Base-by-base conservation (phyloP, 2,329 filamentous ascomycete species). In the Tolypocladium inflatum region DNA sequence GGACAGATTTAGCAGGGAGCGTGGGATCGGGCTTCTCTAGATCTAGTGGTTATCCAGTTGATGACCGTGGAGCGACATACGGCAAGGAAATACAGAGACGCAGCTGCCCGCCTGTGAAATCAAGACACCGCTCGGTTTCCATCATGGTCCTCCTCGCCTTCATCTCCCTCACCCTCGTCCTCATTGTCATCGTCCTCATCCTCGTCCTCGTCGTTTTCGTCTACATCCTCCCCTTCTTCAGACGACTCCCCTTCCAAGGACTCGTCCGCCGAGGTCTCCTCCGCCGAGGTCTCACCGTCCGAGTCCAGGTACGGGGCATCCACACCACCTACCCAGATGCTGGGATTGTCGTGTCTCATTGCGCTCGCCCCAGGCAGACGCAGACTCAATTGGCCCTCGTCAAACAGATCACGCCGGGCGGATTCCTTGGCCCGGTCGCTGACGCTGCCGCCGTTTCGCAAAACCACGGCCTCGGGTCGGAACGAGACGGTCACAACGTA, bases 401-500 rank as follows among this genome's bases (percentile, higher is more conserved):
- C 21, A 23, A 45, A 45, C 4, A 15, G 7, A 23, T 45, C 21
- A 26, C 42, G 21, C 42, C 23, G 42, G 42, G 42, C 42, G 21
- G 23, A 45, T 7, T 54, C 37, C 23, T 38, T 51, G 17, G 61
- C 64, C 0, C 2, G 11, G 1, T 63, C 55, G 33, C 59, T 62
- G 4, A 68, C 51, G 0, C 48, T 58, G 0, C 64, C 67, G 1
- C 65, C 63, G 9, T 48, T 61, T 23, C 59, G 57, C 48, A 63
- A 58, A 3, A 73, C 50, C 0, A 63, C 61, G 2, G 41, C 39
- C 33, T 63, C 59, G 3, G 60, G 62, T 0, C 60, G 59, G 55
- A 73, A 81, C 0, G 66, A 69, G 3, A 80, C 66, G 0, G 73
- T 68, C 3, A 68, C 67, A 39, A 80, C 65, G 60, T 78, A 74